These are phyloP conservation scores for Eremochloa ophiuroides DNA, from an alignment of 176 grass and related monocot genomes.

Conservation along the genomic window DNA sequence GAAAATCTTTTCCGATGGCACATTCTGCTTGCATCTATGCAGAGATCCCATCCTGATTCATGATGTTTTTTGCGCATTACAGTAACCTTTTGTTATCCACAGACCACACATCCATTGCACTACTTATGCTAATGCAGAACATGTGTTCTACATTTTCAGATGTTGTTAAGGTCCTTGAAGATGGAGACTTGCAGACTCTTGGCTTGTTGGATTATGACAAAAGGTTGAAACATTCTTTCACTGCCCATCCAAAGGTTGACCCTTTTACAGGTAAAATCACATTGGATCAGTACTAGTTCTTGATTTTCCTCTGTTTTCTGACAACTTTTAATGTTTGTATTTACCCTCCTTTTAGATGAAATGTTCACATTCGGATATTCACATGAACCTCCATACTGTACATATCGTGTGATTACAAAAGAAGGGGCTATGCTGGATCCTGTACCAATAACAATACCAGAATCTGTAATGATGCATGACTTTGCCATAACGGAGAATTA, in stretches of 20 bases:
- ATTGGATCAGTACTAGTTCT: not conserved
- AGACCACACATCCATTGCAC: not conserved
- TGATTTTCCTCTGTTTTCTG: not conserved
- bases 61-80: constrained; percentile 7
- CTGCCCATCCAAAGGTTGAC: constrained; percentile 97
- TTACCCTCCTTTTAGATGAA: constrained; percentile 60
- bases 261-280: constrained; percentile 71
- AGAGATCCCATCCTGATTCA: not conserved
- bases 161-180: constrained; percentile 91
- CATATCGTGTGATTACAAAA: constrained; percentile 91
- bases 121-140: not conserved
- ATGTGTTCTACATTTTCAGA: constrained; percentile 42
- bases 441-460: constrained; percentile 96
- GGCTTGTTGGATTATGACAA: constrained; percentile 96
- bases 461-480: constrained; percentile 98
- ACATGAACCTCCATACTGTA: constrained; percentile 80
- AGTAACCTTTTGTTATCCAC: not conserved
- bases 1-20: not conserved
- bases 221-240: constrained; percentile 88
- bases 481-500: constrained; percentile 98
- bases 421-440: constrained; percentile 93
- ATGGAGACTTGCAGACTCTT: constrained; percentile 96
- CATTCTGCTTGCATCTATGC: not conserved
- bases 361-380: constrained; percentile 99
- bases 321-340: constrained; percentile 11